These are phyloP conservation scores for Leishmania turanica DNA, from an alignment of 208 protist genomes.

Conservation along the genomic window DNA sequence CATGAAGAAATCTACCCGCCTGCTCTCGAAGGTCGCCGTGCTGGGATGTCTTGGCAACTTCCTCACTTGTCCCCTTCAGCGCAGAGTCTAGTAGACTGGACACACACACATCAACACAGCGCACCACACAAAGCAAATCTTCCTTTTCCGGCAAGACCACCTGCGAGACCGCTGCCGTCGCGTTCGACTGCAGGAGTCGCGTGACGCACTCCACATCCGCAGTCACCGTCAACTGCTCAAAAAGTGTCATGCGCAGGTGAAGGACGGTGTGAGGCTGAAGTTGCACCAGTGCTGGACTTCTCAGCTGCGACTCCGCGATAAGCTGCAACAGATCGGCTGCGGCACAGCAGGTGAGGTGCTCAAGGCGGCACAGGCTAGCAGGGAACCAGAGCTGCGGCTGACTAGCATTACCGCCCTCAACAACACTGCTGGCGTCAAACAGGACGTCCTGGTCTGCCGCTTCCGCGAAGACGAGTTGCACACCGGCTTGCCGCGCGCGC, in stretches of 20 bases:
- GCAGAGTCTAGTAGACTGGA: background rate
- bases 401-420: background rate
- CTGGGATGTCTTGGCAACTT: background rate
- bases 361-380: background rate
- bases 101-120: conserved; percentile 1
- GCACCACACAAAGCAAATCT: conserved; percentile 2
- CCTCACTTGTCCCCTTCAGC: background rate
- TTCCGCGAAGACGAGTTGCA: conserved; percentile 4
- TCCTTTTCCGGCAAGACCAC: conserved; percentile 15
- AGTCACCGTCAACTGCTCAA: background rate
- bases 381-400: conserved; percentile 5
- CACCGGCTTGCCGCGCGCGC: conserved; percentile 11
- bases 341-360: background rate
- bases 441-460: background rate
- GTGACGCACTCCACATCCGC: conserved; percentile 9
- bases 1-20: conserved; percentile 15
- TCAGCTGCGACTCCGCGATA: conserved; percentile 1
- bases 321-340: conserved; percentile 21
- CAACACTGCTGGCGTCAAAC: background rate
- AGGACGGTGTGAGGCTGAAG: background rate
- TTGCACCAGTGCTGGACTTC: background rate
- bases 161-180: background rate
- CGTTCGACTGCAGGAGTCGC: conserved; percentile 8
- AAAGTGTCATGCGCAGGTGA: conserved; percentile 2
- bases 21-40: background rate